phyloP scores from a whole-genome alignment of 495 filamentous ascomycete genomes.

The Penicillium fimorum region DNA sequence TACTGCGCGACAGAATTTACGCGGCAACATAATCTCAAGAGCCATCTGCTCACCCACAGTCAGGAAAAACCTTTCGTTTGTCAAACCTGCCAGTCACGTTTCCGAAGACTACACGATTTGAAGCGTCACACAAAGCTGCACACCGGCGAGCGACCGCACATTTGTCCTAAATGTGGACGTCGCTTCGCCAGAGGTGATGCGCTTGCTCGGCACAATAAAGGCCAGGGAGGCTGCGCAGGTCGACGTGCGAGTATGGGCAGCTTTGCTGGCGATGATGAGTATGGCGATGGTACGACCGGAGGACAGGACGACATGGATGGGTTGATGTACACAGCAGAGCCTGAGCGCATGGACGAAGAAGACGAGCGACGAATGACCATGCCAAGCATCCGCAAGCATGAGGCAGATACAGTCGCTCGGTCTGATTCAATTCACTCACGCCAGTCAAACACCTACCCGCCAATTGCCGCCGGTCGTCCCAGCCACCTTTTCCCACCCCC shows the following conservation, averaged over 20 bases:
- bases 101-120: conserved; percentile 89
- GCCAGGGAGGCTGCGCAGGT: conserved; percentile 92
- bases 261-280: conserved; percentile 78
- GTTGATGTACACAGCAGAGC: conserved; percentile 59
- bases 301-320: conserved; percentile 73
- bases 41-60: conserved; percentile 94
- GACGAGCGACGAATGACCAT: conserved; percentile 58
- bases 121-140: conserved; percentile 96
- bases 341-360: conserved; percentile 65
- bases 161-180: conserved; percentile 88
- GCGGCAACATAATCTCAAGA: conserved; percentile 98
- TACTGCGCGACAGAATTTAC: conserved; percentile 97
- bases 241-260: conserved; percentile 82
- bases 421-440: conserved; percentile 57
- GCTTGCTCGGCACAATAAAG: conserved; percentile 90
- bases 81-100: conserved; percentile 81
- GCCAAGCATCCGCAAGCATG: conserved; percentile 72
- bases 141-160: conserved; percentile 92
- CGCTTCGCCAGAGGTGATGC: conserved; percentile 96
- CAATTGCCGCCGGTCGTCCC: conserved; percentile 52
- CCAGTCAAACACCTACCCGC: conserved; percentile 75
- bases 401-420: conserved; percentile 44
- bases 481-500: conserved; percentile 58
- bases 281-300: conserved; percentile 46
- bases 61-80: conserved; percentile 98